Evolutionary conservation across 2,329 filamentous ascomycete species (phyloP).

Genomic region (Fonsecaea multimorphosa): DNA sequence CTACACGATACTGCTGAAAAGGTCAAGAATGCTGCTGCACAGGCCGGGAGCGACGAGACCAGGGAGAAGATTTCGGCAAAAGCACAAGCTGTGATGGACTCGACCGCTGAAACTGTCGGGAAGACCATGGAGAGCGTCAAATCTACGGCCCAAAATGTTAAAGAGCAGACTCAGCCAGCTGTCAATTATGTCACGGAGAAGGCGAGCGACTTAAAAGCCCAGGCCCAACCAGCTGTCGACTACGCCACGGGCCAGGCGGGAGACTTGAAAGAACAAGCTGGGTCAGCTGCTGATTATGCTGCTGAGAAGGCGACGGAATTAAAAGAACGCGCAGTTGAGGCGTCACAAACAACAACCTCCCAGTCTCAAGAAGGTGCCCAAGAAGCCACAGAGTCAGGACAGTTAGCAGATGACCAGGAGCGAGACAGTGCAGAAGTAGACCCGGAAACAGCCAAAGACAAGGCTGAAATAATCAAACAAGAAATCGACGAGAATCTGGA

Average conservation of each 20-base stretch:
- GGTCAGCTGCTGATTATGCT: conserved; percentile 13
- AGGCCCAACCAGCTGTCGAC: conserved; percentile 9
- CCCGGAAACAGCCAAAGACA: conserved; percentile 14
- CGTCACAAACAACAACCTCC: background rate
- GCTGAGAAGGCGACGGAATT: conserved; percentile 16
- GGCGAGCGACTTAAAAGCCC: background rate
- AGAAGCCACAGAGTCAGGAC: background rate
- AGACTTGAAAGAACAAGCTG: conserved; percentile 7
- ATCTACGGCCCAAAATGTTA: conserved; percentile 21
- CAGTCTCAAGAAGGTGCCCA: background rate
- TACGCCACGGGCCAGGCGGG: conserved; percentile 11
- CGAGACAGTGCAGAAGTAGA: conserved; percentile 12
- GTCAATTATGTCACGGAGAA: conserved; percentile 16
- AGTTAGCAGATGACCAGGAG: background rate
- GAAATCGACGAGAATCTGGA: background rate
- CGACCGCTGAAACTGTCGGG: conserved; percentile 19
- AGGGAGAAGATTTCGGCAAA: conserved; percentile 14
- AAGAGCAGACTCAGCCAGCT: conserved; percentile 13
- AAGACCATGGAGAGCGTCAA: conserved; percentile 23
- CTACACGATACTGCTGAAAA: conserved; percentile 23
- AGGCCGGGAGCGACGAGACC: conserved; percentile 6
- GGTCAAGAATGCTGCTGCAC: conserved; percentile 14
- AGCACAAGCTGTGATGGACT: conserved; percentile 21
- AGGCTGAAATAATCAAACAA: background rate
- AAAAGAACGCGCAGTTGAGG: conserved; percentile 11